Conservation (phyloP, 2,329 filamentous ascomycete genomes). For the Curvularia hawaiiensis region DNA sequence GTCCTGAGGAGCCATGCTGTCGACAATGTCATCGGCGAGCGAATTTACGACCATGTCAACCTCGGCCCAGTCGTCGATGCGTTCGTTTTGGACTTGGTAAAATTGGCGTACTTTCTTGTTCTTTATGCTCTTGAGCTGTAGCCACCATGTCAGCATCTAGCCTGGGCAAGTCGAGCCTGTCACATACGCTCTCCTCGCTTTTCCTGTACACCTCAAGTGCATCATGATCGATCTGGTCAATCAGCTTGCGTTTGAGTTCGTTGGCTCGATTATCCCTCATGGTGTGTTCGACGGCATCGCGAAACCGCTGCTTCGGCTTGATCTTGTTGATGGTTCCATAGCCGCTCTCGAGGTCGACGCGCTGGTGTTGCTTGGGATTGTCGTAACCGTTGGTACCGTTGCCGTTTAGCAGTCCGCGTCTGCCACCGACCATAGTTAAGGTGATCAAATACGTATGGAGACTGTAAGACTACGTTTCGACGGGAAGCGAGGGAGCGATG, state of each 20-base stretch:
- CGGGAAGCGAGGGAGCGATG: neutral
- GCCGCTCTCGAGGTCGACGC: slow-evolving; percentile 37
- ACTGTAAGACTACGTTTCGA: neutral
- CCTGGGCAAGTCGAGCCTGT: neutral
- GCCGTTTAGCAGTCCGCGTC: slow-evolving; percentile 24
- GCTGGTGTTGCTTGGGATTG: slow-evolving; percentile 21
- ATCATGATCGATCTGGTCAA: slow-evolving; percentile 54
- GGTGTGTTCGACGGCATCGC: slow-evolving; percentile 55
- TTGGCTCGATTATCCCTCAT: slow-evolving; percentile 53
- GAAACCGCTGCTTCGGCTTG: slow-evolving; percentile 45
- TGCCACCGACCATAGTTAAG: slow-evolving; percentile 31
- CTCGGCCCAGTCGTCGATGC: slow-evolving; percentile 63
- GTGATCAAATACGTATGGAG: neutral
- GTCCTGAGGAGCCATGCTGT: slow-evolving; percentile 62
- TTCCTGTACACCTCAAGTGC: slow-evolving; percentile 58
- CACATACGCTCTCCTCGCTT: slow-evolving; percentile 53
- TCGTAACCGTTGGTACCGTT: slow-evolving; percentile 13
- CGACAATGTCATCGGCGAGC: slow-evolving; percentile 64
- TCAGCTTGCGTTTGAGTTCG: slow-evolving; percentile 56
- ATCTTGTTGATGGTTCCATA: slow-evolving; percentile 28
- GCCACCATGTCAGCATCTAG: neutral
- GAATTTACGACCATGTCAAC: slow-evolving; percentile 62
- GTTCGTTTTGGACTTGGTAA: slow-evolving; percentile 61
- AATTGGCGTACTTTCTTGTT: slow-evolving; percentile 59
- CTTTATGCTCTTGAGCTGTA: slow-evolving; percentile 56